A percentile compares a stretch with the other conserved stretches of the same genome.
Conservation (phyloP, 306 rosid species). For the Echinosophora koreensis region DNA sequence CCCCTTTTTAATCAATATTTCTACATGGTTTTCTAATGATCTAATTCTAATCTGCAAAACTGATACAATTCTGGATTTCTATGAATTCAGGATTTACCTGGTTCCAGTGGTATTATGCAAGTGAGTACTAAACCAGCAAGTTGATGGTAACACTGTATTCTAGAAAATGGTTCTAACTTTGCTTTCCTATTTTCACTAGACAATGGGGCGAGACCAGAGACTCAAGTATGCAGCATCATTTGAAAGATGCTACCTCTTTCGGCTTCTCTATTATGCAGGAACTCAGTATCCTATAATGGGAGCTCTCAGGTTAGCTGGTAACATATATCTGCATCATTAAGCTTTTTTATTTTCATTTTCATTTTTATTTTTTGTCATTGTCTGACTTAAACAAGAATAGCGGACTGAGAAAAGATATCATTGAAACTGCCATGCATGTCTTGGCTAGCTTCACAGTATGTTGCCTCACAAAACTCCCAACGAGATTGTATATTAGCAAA, state of each 20-base stretch:
- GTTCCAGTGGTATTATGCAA: constrained; percentile 97
- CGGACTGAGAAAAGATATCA: constrained; percentile 13
- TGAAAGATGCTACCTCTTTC: constrained; percentile 81
- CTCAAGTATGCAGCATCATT: constrained; percentile 92
- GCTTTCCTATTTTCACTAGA: constrained; percentile 57
- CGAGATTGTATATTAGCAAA: constrained; percentile 14
- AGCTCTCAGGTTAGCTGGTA: constrained; percentile 73
- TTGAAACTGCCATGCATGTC: constrained; percentile 25
- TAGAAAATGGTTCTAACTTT: constrained; percentile 44
- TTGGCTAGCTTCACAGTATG: constrained; percentile 33
- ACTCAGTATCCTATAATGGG: constrained; percentile 98
- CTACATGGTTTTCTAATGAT: constrained; percentile 21
- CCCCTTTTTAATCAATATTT: constrained; percentile 11
- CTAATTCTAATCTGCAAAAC: constrained; percentile 22
- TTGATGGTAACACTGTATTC: constrained; percentile 40
- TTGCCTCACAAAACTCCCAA: constrained; percentile 8
- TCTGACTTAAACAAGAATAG: neutral
- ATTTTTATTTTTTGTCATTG: neutral
- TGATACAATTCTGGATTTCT: constrained; percentile 41
- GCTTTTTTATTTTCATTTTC: neutral
- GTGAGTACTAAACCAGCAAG: constrained; percentile 53
- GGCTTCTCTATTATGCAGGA: constrained; percentile 95
- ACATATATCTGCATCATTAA: constrained; percentile 17
- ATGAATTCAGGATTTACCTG: constrained; percentile 84
- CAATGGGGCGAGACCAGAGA: constrained; percentile 93